Conservation (phyloP, 257 asterid genomes). For the Fraxinus excelsior region DNA sequence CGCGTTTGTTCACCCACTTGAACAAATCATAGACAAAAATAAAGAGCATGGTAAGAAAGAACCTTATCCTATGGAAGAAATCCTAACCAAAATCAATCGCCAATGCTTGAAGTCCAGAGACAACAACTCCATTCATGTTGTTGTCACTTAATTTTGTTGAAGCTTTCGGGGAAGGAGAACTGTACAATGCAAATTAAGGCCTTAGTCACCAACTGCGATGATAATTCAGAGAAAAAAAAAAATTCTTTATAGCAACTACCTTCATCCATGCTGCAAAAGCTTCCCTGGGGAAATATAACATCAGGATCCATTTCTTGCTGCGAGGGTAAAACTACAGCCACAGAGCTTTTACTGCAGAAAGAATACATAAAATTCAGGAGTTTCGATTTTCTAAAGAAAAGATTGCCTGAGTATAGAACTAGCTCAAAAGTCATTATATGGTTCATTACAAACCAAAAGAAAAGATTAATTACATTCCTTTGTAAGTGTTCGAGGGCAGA, state of each 20-base stretch:
- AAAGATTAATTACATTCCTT: background rate
- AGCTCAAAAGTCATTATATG: slow-evolving; percentile 7
- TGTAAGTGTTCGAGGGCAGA: background rate
- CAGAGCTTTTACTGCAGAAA: slow-evolving; percentile 69
- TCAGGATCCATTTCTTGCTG: slow-evolving; percentile 63
- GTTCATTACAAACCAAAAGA: background rate
- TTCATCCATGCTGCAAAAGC: slow-evolving; percentile 69
- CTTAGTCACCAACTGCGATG: slow-evolving; percentile 1
- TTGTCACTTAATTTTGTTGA: slow-evolving; percentile 38
- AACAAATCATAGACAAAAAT: slow-evolving; percentile 1
- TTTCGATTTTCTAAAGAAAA: slow-evolving; percentile 11
- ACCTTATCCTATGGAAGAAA: slow-evolving; percentile 33
- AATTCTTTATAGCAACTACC: slow-evolving; percentile 36
- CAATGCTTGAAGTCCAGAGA: slow-evolving; percentile 23
- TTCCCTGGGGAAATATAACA: slow-evolving; percentile 53
- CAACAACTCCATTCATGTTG: slow-evolving; percentile 21
- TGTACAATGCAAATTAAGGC: slow-evolving; percentile 36
- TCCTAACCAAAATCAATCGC: slow-evolving; percentile 17
- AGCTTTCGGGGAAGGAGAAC: slow-evolving; percentile 65
- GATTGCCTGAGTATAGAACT: slow-evolving; percentile 10
- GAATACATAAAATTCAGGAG: slow-evolving; percentile 24
- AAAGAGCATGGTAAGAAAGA: slow-evolving; percentile 11
- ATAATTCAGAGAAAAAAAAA: slow-evolving; percentile 9
- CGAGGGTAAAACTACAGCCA: slow-evolving; percentile 61
- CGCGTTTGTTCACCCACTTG: slow-evolving; percentile 8